Evolutionary conservation across 2,329 filamentous ascomycete genomes (phyloP).

Genomic region (Penicillium brevicompactum): DNA sequence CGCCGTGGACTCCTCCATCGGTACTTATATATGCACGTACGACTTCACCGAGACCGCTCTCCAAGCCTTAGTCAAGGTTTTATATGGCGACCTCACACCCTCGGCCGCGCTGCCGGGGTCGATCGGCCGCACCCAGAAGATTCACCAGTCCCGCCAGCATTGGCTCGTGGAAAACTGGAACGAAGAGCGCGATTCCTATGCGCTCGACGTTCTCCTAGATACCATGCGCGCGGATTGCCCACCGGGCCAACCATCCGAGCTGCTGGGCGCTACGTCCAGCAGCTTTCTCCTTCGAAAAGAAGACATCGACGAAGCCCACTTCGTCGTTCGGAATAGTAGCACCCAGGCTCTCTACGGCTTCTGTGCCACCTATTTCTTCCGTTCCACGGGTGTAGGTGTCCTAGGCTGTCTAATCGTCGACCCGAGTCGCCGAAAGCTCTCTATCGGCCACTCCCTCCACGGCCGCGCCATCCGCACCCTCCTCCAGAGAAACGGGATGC

Average conservation of each 20-base stretch:
- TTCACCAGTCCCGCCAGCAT: constrained; percentile 85
- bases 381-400: constrained; percentile 69
- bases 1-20: constrained; percentile 85
- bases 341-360: constrained; percentile 91
- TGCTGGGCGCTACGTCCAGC: constrained; percentile 68
- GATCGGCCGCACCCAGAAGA: constrained; percentile 82
- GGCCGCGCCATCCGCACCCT: constrained; percentile 79
- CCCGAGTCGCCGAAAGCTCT: constrained; percentile 79
- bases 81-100: constrained; percentile 73
- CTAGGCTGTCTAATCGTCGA: constrained; percentile 90
- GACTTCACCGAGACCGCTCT: constrained; percentile 94
- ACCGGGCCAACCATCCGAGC: constrained; percentile 67
- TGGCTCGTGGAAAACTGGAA: constrained; percentile 94
- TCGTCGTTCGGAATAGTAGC: constrained; percentile 90
- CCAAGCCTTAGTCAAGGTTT: constrained; percentile 76
- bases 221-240: constrained; percentile 64
- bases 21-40: constrained; percentile 92
- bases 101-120: constrained; percentile 66
- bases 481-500: constrained; percentile 69
- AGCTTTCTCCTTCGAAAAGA: constrained; percentile 75
- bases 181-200: constrained; percentile 71
- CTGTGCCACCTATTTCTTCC: constrained; percentile 82
- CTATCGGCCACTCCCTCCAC: constrained; percentile 87
- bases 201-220: constrained; percentile 74
- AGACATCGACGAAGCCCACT: constrained; percentile 78